A percentile compares a stretch with the other conserved stretches of the same genome.
These are phyloP conservation scores for Lactarius hatsudake DNA, from an alignment of 768 basidiomycete genomes.

Conservation along the genomic window DNA sequence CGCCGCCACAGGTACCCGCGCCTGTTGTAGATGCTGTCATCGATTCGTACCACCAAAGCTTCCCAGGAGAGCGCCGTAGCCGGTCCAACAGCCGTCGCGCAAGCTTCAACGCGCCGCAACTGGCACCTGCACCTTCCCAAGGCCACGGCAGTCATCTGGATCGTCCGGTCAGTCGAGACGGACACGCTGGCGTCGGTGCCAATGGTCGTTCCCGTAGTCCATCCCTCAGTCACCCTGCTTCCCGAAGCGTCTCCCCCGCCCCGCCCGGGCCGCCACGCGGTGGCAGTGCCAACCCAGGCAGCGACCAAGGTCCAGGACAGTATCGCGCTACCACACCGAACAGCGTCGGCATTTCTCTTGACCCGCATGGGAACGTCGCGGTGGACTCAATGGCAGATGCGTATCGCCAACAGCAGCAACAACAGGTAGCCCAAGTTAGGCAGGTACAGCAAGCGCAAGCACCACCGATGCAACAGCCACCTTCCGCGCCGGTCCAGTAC, in stretches of 20 bases:
- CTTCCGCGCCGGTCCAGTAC: conserved; percentile 36
- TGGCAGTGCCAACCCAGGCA: conserved; percentile 7
- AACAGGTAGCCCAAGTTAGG: conserved; percentile 25
- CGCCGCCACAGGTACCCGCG: conserved; percentile 43
- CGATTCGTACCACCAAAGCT: conserved; percentile 72
- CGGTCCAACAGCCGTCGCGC: conserved; percentile 39
- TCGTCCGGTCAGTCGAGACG: conserved; percentile 57
- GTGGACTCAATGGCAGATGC: conserved; percentile 73
- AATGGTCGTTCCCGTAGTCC: conserved; percentile 64
- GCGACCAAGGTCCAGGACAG: conserved; percentile 27
- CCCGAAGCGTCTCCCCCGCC: conserved; percentile 55
- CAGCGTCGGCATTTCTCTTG: conserved; percentile 78
- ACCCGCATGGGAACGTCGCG: conserved; percentile 74
- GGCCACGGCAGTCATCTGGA: conserved; percentile 33
- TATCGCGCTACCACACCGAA: conserved; percentile 71
- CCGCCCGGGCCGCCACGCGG: conserved; percentile 27
- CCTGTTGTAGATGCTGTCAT: conserved; percentile 70
- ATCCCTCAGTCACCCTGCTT: conserved; percentile 40
- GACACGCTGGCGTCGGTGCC: conserved; percentile 81
- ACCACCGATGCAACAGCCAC: conserved; percentile 40
- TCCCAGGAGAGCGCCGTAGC: conserved; percentile 79
- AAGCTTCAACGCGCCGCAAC: conserved; percentile 32
- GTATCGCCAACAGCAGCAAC: conserved; percentile 35
- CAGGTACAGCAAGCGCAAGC: neutral
- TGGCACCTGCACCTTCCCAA: conserved; percentile 31